Conservation (phyloP, 2,329 filamentous ascomycete genomes). For the Phoma sp. region DNA sequence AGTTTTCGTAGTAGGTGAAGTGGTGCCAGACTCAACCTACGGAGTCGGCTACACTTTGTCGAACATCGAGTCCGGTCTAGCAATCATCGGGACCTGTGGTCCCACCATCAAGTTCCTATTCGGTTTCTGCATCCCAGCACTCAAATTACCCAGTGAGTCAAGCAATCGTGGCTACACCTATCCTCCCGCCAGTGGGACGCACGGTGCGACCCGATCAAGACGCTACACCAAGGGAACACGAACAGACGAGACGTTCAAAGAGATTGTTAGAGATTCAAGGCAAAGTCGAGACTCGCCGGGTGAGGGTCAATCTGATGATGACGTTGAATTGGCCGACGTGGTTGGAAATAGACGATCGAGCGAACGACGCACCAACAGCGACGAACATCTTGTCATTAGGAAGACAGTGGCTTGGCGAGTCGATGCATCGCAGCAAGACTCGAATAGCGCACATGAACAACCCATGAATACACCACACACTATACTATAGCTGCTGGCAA, state of each 20-base stretch:
- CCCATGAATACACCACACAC: neutral
- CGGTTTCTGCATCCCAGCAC: slow-evolving; percentile 23
- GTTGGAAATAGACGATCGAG: neutral
- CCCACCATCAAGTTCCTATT: slow-evolving; percentile 28
- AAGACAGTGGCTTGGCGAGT: slow-evolving; percentile 16
- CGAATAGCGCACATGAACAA: slow-evolving; percentile 8
- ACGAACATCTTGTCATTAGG: slow-evolving; percentile 6
- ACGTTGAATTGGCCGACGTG: neutral
- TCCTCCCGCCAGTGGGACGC: slow-evolving; percentile 3
- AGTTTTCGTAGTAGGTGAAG: slow-evolving; percentile 14
- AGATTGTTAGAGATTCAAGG: neutral
- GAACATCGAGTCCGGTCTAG: slow-evolving; percentile 28
- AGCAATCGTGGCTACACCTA: slow-evolving; percentile 7
- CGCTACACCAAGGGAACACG: slow-evolving; percentile 1
- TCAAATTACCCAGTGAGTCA: slow-evolving; percentile 10
- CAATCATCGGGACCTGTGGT: slow-evolving; percentile 25
- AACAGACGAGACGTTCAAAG: neutral
- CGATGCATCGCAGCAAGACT: slow-evolving; percentile 6
- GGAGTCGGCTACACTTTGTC: slow-evolving; percentile 19
- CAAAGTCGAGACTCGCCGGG: neutral
- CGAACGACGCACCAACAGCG: neutral
- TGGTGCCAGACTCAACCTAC: slow-evolving; percentile 17
- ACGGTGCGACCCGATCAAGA: slow-evolving; percentile 3
- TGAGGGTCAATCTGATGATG: neutral
- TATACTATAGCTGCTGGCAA: neutral